These are phyloP conservation scores for Oryza nivara DNA, from an alignment of 176 grass and related monocot species.

Conservation along the genomic window DNA sequence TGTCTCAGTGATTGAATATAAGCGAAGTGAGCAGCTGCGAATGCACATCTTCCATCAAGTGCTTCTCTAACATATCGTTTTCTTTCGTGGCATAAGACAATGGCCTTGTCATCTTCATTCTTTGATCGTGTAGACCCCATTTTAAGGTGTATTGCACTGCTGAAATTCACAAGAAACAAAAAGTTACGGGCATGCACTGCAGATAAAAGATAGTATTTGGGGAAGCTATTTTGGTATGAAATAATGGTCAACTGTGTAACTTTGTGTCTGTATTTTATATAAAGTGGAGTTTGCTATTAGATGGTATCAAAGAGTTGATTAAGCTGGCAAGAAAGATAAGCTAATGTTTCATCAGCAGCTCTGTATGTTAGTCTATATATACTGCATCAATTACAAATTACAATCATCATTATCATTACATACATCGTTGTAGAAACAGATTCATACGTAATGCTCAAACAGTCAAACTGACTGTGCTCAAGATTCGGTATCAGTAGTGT, in stretches of 20 bases:
- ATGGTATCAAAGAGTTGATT: slow-evolving; percentile 18
- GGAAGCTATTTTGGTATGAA: background rate
- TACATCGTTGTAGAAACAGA: slow-evolving; percentile 4
- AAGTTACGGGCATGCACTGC: slow-evolving; percentile 28
- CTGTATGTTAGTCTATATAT: slow-evolving; percentile 10
- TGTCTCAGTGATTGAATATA: slow-evolving; percentile 91
- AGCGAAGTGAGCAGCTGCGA: slow-evolving; percentile 77
- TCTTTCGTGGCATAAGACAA: slow-evolving; percentile 85
- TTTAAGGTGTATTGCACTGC: slow-evolving; percentile 12
- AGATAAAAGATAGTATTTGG: slow-evolving; percentile 7
- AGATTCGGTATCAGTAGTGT: background rate
- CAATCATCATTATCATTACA: background rate
- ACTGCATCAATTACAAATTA: background rate
- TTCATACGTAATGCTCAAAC: slow-evolving; percentile 24
- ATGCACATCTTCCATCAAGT: slow-evolving; percentile 81
- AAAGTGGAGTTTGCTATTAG: slow-evolving; percentile 28
- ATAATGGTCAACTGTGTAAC: background rate
- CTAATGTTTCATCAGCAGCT: slow-evolving; percentile 21
- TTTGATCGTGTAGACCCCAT: slow-evolving; percentile 74
- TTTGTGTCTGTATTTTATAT: slow-evolving; percentile 36
- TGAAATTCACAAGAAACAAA: slow-evolving; percentile 5
- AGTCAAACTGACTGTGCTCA: slow-evolving; percentile 6
- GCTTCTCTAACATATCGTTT: slow-evolving; percentile 84
- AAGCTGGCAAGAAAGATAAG: slow-evolving; percentile 25
- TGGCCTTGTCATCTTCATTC: slow-evolving; percentile 84